These are phyloP conservation scores for Meyerozyma elateridarum DNA, from an alignment of 1,139 yeast species.

Conservation along the genomic window DNA sequence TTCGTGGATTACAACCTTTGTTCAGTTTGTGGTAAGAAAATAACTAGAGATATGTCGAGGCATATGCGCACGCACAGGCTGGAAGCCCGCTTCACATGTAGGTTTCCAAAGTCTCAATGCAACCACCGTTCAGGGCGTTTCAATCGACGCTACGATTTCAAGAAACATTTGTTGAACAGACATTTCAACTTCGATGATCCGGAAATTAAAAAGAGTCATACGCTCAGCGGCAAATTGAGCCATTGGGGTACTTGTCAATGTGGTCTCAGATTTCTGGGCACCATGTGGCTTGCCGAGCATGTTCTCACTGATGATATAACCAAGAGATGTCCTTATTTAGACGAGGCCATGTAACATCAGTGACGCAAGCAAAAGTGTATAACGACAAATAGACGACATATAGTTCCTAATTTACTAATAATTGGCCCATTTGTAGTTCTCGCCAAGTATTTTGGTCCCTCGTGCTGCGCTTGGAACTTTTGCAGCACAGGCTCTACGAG, in stretches of 20 bases:
- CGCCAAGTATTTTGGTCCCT: too few species aligned
- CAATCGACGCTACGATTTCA: slow-evolving; percentile 66
- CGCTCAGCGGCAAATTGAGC: slow-evolving; percentile 49
- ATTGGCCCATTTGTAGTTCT: too few species aligned
- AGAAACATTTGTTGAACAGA: slow-evolving; percentile 59
- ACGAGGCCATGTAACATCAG: too few species aligned
- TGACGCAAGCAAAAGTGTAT: too few species aligned
- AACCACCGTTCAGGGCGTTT: slow-evolving; percentile 54
- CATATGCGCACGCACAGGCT: slow-evolving; percentile 63
- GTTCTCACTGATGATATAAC: slow-evolving; percentile 32
- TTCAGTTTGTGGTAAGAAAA: slow-evolving; percentile 51
- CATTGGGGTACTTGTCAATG: slow-evolving; percentile 56
- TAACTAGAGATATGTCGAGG: slow-evolving; percentile 59
- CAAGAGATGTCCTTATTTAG: slow-evolving; percentile 28
- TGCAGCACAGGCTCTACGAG: too few species aligned
- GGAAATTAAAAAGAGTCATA: slow-evolving; percentile 44
- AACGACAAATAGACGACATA: too few species aligned
- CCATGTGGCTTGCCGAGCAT: slow-evolving; percentile 56
- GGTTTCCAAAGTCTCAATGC: slow-evolving; percentile 52
- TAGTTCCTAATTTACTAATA: too few species aligned
- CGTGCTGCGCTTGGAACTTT: too few species aligned
- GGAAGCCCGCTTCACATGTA: slow-evolving; percentile 54
- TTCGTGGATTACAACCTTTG: slow-evolving; percentile 32
- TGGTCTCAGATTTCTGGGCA: slow-evolving; percentile 47
- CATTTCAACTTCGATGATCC: slow-evolving; percentile 56